Percentiles rank a stretch among this genome's conserved stretches.
Conservation (phyloP, 106 monocot species). For the Dendrobium huoshanense region DNA sequence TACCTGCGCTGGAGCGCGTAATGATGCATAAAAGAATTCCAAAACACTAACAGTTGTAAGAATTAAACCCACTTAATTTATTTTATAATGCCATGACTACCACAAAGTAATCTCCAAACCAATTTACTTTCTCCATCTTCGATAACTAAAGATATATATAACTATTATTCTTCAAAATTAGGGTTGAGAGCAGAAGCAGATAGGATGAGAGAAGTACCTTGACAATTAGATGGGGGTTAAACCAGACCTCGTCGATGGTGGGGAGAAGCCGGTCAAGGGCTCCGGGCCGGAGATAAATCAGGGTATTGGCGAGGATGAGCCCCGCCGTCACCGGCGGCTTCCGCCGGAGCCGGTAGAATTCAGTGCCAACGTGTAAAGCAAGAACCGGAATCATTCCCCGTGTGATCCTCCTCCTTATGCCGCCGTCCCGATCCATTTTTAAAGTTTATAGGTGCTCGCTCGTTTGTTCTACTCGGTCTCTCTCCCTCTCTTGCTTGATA, state of each 20-base stretch:
- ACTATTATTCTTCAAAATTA: not conserved
- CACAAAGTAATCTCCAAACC: not conserved
- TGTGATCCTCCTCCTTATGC: conserved; percentile 20
- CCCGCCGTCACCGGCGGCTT: conserved; percentile 87
- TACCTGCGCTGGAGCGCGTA: not conserved
- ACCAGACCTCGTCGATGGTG: conserved; percentile 43
- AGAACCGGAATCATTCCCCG: conserved; percentile 73
- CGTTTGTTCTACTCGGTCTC: not conserved
- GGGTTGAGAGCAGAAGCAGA: not conserved
- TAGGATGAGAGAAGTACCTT: conserved; percentile 34
- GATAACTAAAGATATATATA: not conserved
- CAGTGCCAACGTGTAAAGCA: conserved; percentile 66
- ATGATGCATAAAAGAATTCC: not conserved
- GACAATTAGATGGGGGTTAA: conserved; percentile 85
- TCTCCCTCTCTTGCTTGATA: not conserved
- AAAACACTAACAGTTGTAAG: not conserved
- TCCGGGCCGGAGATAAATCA: conserved; percentile 78
- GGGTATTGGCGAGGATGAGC: conserved; percentile 65
- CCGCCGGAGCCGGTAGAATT: conserved; percentile 48
- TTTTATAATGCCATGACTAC: not conserved
- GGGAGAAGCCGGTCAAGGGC: conserved; percentile 58
- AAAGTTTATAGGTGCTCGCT: not conserved
- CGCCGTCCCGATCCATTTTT: conserved; percentile 6
- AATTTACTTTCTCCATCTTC: not conserved
- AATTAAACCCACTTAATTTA: no score